Base-by-base conservation (phyloP, 768 basidiomycete species). In the Kwoniella dendrophila region DNA sequence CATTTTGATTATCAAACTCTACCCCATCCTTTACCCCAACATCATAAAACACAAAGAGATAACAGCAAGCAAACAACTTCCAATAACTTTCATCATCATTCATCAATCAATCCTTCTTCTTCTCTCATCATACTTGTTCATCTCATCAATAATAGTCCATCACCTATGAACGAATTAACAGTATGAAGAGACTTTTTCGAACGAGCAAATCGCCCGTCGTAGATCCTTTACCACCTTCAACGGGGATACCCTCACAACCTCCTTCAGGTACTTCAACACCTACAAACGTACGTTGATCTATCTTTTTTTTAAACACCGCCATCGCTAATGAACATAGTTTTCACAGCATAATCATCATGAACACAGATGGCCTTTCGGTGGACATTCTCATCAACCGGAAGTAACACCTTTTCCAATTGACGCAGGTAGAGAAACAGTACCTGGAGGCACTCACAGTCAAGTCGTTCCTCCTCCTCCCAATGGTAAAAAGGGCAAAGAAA, bases 171-270 rank as follows among this genome's bases (percentile, higher is more conserved):
- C 32, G 32, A 36, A 26, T 22, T 12, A 51, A 6, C 49, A 43
- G 45, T 22, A 75, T 75, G 73, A 75, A 75, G 59, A 64, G 71
- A 34, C 62, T 75, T 14, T 75, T 75, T 38, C 59, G 71, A 47
- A 70, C 63, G 16, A 68, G 66, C 52, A 75, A 75, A 51, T 48
- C 66, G 7, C 57, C 57, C 26, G 56, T 50, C 24, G 56, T 75
- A 30, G 63, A 69, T 40, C 73, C 73, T 0, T 55, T 75, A 20
- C 73, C 73, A 22, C 68, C 70, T 14, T 71, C 73, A 18, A 62
- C 63, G 1, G 27, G n/a, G n/a, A n/a, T 58, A 24, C 33, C 67
- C 2, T 43, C 44, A 1, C 26, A 44, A 36, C 40, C 62, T 2
- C 34, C 61, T 22, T 60, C 59, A 14, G 59, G 59, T 10, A 34